phyloP scores from a whole-genome alignment of 495 filamentous ascomycete species.

The Hypoxylon trugodes region DNA sequence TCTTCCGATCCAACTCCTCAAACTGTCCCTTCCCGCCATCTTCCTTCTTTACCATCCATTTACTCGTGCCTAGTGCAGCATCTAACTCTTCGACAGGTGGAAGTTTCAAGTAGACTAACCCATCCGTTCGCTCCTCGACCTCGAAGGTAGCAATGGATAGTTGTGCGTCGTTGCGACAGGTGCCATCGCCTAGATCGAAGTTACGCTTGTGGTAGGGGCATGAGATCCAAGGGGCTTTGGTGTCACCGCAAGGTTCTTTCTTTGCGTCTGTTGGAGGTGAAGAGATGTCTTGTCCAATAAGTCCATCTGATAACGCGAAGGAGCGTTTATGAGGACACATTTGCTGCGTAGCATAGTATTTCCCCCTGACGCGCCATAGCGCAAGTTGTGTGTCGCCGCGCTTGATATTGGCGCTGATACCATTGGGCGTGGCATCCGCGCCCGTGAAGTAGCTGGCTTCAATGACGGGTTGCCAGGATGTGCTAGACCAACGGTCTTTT shows the following conservation, averaged over 20 bases:
- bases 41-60: conserved; percentile 82
- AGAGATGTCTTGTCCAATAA: conserved; percentile 78
- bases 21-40: conserved; percentile 66
- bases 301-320: conserved; percentile 86
- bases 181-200: conserved; percentile 78
- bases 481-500: conserved; percentile 72
- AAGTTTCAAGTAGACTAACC: conserved; percentile 85
- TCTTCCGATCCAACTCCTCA: conserved; percentile 73
- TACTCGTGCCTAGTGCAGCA: conserved; percentile 77
- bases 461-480: conserved; percentile 88
- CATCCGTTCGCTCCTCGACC: conserved; percentile 79
- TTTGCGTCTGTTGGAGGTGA: conserved; percentile 14
- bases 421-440: conserved; percentile 70
- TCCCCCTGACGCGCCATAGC: conserved; percentile 85
- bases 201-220: conserved; percentile 96
- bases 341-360: conserved; percentile 91
- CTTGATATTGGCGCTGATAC: conserved; percentile 77
- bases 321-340: conserved; percentile 98
- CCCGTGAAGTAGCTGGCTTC: conserved; percentile 73
- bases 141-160: conserved; percentile 89
- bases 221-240: conserved; percentile 77
- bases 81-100: conserved; percentile 89
- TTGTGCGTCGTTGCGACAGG: conserved; percentile 77
- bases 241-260: conserved; percentile 38
- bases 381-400: conserved; percentile 92